Base-by-base conservation (phyloP, 495 filamentous ascomycete species). In the Annulohypoxylon moriforme region DNA sequence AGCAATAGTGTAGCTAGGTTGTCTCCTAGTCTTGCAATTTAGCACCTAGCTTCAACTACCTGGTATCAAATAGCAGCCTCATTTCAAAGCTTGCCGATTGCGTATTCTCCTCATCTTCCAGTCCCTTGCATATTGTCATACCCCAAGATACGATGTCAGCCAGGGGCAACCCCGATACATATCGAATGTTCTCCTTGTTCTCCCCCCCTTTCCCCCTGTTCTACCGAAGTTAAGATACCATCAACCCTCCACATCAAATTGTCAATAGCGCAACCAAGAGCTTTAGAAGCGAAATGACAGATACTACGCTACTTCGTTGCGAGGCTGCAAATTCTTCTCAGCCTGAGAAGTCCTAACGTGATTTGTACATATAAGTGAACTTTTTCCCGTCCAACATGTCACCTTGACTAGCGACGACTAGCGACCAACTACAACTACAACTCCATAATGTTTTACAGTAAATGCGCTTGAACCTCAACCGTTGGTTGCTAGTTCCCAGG, bases 81-180 rank as follows among this genome's bases (percentile, higher is more conserved):
- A 63, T 52, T 62, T 53, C 60, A 47, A 10, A 69, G 60, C 49
- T 66, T 52, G 66, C 66, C 71, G 71, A 73, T 73, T 69, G 58
- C 71, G 71, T 66, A 73, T 73, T 64, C 67, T 73, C 50, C 57
- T 73, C 63, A 36, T 42, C 71, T 58, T 10, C 38, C 65, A 72
- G 71, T 71, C 76, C 76, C 76, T 78, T 78, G 74, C 76, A 78
- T 75, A 69, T 69, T 72, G 76, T 78, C 76, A 74, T 72, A 78
- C 76, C 68, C 58, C 76, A 74, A 74, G 69, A 72, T 64, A 69
- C 68, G 60, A 68, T 68, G 68, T 63, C 58, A 70, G 52, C 36
- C 66, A 69, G 63, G 61, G 68, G 65, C 67, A 55, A 64, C 66
- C 62, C 42, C 5, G 68, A 46, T 60, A 71, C 57, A 63, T 69